Conservation (phyloP, 352 stramenopile genomes). For the Pythium phragmitis region DNA sequence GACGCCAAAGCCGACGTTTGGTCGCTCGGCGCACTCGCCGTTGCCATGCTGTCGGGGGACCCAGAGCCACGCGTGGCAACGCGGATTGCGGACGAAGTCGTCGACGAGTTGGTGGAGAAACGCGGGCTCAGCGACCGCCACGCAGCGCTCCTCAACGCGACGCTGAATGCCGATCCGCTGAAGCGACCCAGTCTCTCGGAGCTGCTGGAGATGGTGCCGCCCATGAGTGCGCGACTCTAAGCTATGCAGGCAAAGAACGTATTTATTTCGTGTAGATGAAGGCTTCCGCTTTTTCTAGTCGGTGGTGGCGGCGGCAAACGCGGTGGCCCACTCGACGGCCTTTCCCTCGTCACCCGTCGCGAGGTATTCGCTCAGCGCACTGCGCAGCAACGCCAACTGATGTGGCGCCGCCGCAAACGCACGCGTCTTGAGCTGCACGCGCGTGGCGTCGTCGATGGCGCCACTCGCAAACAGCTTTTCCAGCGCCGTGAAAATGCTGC, state of each 20-base stretch:
- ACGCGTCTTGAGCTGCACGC: constrained; percentile 50
- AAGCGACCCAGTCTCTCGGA: constrained; percentile 43
- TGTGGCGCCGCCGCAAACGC: constrained; percentile 51
- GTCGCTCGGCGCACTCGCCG: constrained; percentile 71
- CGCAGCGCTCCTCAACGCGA: constrained; percentile 39
- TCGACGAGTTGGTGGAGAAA: constrained; percentile 32
- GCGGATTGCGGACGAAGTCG: constrained; percentile 61
- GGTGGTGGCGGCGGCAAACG: constrained; percentile 44
- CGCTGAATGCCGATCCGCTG: constrained; percentile 40
- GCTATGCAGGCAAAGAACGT: constrained; percentile 26
- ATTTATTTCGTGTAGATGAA: constrained; percentile 1
- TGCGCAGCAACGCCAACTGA: constrained; percentile 56
- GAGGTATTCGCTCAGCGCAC: constrained; percentile 46
- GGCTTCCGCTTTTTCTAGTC: not conserved
- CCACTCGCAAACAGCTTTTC: constrained; percentile 50
- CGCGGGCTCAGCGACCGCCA: constrained; percentile 23
- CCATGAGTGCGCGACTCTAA: constrained; percentile 48
- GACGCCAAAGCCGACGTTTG: constrained; percentile 71
- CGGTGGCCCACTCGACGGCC: constrained; percentile 69
- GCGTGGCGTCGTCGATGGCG: constrained; percentile 51
- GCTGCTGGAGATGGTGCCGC: constrained; percentile 38
- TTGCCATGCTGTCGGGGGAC: constrained; percentile 68
- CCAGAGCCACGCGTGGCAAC: constrained; percentile 67
- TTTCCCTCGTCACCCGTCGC: constrained; percentile 38
- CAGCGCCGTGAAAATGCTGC: constrained; percentile 39